Evolutionary conservation across 208 protist genomes (phyloP), one percentile per base, ranked within the genome.

Genomic region (Leishmania martiniquensis): DNA sequence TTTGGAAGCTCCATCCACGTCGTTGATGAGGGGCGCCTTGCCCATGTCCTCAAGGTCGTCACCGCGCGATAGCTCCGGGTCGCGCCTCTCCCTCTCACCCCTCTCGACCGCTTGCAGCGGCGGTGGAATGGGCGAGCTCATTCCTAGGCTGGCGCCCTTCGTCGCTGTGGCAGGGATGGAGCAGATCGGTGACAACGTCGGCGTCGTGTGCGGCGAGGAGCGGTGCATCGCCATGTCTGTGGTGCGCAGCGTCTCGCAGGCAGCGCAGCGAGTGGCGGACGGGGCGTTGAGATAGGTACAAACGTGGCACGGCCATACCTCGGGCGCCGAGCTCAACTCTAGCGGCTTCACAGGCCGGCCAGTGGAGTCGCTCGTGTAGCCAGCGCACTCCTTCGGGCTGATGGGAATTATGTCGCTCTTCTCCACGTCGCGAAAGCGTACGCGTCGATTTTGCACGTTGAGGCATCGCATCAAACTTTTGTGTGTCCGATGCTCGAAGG

Each of bases 241-340:
- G 49, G 65, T 68, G 22, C 83, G 84, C 52, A 83, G 34, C 44
- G 91, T 90, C 75, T 89, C 85, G 78, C 93, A 97, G 17, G 90
- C 83, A 22, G 86, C 78, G 65, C 93, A 97, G 67, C 76, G 81
- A 34, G 42, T 78, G 22, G 87, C 83, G 20, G 81, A 73, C 6
- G 89, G 82, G 3, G 85, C 82, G 85, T 95, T 95, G 55, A 94
- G 79, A 72, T 91, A 91, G n/a, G 81, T 85, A 76, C 93, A 97
- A 39, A 89, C 86, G 34, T 86, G 86, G 73, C 93, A 97, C 34
- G 87, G 75, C 93, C 89, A 96, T 73, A 88, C 83, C 82, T 92
- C 86, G 10, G 85, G 81, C 4, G 85, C 83, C 42, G 80, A 77
- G 68, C 67, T 77, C 13, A 85, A 66, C 13, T 76, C 39, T 69